Evolutionary conservation across 148 eudicot species (phyloP), one percentile per base, ranked within the genome.

Genomic region (Rhododendron simsii): DNA sequence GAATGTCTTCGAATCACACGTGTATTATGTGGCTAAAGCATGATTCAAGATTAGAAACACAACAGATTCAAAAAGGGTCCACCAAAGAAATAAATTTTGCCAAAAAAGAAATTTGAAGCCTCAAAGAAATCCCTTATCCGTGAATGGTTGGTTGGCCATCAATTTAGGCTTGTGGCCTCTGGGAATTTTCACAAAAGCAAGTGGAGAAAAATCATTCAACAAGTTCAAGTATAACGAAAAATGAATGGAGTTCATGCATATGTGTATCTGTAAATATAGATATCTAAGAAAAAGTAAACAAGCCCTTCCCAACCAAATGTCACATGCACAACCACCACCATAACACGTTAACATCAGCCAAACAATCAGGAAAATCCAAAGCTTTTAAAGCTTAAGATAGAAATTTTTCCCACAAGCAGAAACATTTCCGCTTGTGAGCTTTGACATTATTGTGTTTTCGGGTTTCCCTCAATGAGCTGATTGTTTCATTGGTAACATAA

Each of bases 71-170:
- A 41, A 41, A 41, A 41, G 45, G 44, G 45, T 41, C 45, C 45
- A 41, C 45, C 45, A 41, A 41, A 41, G 45, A 79, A 45, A 82
- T 37, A 35, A 81, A 33, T 16, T 30, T 51, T 80, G 63, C 39
- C 11, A 3, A 53, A 35, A 57, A 35, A 9, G 39, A 57, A 9
- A 0, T 3, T 0, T 41, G 37, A 50, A 59, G 78, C n/a, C 78
- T 73, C 74, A 48, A 12, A 47, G 37, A 69, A 35, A 44, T 67
- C 13, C 12, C 33, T 53, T 37, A 30, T 61, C 78, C 78, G 41
- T 45, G 85, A 63, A 65, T 65, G 84, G 77, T 47, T 28, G 50
- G 78, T 21, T 84, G 85, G 85, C 85, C 85, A 47, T 48, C 13
- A 84, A 73, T 48, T 83, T 23, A 69, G 45, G 85, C 39, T 45